Percentiles rank a stretch among this genome's conserved stretches.
Evolutionary conservation across 164 flowering plant genomes (phyloP).

Genomic region (Kingdonia uniflora): DNA sequence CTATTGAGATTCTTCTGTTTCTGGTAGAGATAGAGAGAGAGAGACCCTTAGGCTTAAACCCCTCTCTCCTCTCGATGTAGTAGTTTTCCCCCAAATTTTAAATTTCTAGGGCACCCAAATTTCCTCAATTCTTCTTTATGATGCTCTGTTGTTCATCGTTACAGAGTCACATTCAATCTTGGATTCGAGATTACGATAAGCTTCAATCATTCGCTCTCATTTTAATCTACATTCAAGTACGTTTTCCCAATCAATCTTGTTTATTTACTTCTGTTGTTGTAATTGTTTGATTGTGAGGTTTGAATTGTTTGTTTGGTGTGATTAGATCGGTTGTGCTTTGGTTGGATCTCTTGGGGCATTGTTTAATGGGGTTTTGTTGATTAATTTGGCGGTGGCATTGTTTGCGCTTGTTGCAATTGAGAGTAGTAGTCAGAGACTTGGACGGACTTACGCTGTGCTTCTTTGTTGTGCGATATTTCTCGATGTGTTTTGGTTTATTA

Average conservation of each 20-base stretch:
- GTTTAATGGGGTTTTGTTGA: slow-evolving; percentile 66
- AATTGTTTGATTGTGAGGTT: slow-evolving; percentile 1
- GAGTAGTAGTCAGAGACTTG: slow-evolving; percentile 82
- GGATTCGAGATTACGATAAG: slow-evolving; percentile 65
- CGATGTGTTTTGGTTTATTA: slow-evolving; percentile 62
- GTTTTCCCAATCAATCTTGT: too few species aligned
- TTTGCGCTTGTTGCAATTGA: slow-evolving; percentile 92
- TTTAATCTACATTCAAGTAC: slow-evolving; percentile 67
- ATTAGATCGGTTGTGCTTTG: slow-evolving; percentile 69
- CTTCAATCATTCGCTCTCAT: slow-evolving; percentile 49
- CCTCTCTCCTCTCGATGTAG: too few species aligned
- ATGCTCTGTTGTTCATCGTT: slow-evolving; percentile 40
- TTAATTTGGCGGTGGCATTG: slow-evolving; percentile 58
- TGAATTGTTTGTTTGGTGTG: not conserved
- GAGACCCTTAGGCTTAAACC: too few species aligned
- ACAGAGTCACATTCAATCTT: slow-evolving; percentile 31
- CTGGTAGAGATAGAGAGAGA: too few species aligned
- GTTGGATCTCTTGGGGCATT: slow-evolving; percentile 80
- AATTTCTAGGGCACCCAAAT: too few species aligned
- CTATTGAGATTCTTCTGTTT: too few species aligned
- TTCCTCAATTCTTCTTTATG: too few species aligned
- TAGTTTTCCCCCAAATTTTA: too few species aligned
- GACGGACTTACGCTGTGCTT: slow-evolving; percentile 74
- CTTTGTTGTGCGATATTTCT: slow-evolving; percentile 52
- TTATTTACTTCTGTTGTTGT: too few species aligned